phyloP scores from a whole-genome alignment of 2,329 filamentous ascomycete genomes.

The Neofusicoccum laricinum region DNA sequence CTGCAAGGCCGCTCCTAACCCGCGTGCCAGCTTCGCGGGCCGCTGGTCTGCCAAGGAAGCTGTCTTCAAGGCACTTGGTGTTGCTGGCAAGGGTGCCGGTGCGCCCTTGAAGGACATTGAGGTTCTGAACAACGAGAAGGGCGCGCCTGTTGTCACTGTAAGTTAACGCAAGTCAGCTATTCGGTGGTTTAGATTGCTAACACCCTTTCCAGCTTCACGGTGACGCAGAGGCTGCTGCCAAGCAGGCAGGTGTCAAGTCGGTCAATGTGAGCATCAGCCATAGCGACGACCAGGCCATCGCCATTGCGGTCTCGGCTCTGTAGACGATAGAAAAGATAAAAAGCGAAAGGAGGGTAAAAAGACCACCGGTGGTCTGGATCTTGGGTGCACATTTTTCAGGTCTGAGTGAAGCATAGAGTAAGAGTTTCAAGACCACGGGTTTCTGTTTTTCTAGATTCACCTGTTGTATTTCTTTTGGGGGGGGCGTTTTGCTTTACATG shows the following conservation, averaged over 20 bases:
- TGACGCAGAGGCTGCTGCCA: slow-evolving; percentile 77
- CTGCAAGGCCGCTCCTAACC: slow-evolving; percentile 74
- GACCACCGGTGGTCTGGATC: neutral
- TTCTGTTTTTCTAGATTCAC: slow-evolving; percentile 3
- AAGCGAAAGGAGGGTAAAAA: neutral
- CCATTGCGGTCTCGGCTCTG: slow-evolving; percentile 83
- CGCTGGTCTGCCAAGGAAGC: slow-evolving; percentile 98
- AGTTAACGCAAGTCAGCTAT: slow-evolving; percentile 39
- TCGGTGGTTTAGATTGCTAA: slow-evolving; percentile 8
- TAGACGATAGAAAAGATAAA: slow-evolving; percentile 38
- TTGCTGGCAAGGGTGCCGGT: slow-evolving; percentile 81
- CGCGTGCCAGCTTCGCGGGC: slow-evolving; percentile 88
- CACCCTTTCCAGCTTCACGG: slow-evolving; percentile 68
- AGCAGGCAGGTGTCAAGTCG: slow-evolving; percentile 79
- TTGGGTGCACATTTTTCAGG: neutral
- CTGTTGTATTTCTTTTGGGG: neutral
- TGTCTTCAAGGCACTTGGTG: slow-evolving; percentile 94
- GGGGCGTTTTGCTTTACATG: neutral
- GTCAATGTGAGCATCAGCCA: slow-evolving; percentile 95
- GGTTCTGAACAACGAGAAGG: slow-evolving; percentile 75
- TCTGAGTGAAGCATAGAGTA: slow-evolving; percentile 2
- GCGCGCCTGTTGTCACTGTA: slow-evolving; percentile 82
- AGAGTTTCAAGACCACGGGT: neutral
- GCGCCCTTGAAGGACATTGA: slow-evolving; percentile 94
- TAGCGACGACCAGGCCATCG: slow-evolving; percentile 89